Percentiles rank a stretch among this genome's conserved stretches.
Conservation (phyloP, 192 early-diverging fungal species). For the Backusella sp. region DNA sequence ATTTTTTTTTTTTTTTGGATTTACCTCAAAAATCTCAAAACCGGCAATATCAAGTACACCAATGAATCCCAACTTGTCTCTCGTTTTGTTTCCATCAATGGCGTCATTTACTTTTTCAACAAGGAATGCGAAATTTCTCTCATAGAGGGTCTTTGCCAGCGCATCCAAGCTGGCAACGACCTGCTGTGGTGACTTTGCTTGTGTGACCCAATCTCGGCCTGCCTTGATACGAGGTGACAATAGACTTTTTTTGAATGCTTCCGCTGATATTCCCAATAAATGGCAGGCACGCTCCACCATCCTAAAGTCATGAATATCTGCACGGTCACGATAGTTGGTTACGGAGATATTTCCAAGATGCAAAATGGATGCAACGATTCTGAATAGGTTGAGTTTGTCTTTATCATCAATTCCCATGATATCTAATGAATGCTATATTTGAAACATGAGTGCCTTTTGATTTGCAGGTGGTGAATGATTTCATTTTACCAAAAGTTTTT, state of each 20-base stretch:
- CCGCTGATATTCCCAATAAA: constrained; percentile 85
- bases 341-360: constrained; percentile 93
- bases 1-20: neutral
- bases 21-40: constrained; percentile 97
- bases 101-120: constrained; percentile 88
- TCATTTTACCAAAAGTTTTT: constrained; percentile 58
- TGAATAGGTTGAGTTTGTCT: constrained; percentile 81
- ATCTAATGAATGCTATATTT: constrained; percentile 71
- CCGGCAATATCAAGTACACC: constrained; percentile 99
- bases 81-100: constrained; percentile 55
- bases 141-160: constrained; percentile 87
- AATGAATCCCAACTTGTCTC: constrained; percentile 83
- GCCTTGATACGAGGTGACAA: constrained; percentile 92
- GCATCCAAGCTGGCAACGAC: constrained; percentile 90
- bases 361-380: constrained; percentile 81
- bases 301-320: constrained; percentile 73
- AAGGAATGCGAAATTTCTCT: constrained; percentile 92
- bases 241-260: constrained; percentile 84
- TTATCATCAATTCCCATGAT: constrained; percentile 79
- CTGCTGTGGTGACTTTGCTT: constrained; percentile 84
- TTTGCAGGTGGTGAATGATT: neutral
- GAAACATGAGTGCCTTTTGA: neutral
- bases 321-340: constrained; percentile 78
- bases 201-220: constrained; percentile 94
- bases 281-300: constrained; percentile 90